Evolutionary conservation across 768 basidiomycete genomes (phyloP).

Genomic region (Leucosporidium creatinivorum): DNA sequence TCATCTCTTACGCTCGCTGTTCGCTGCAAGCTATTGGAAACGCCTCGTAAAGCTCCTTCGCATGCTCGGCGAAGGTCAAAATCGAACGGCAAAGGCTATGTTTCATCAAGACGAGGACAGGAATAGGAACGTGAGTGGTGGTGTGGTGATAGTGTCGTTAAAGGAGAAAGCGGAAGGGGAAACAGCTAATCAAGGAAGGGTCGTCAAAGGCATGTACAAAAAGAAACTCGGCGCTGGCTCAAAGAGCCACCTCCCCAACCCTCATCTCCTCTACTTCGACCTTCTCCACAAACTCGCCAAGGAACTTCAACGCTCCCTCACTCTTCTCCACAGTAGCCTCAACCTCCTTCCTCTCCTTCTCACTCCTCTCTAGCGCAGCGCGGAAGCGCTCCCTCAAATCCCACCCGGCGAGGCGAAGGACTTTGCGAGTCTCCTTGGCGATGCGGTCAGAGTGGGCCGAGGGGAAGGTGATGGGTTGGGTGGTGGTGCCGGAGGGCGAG

Average conservation of each 20-base stretch:
- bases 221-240: not conserved
- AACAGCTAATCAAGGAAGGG: too few species aligned
- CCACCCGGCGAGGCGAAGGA: slow-evolving; percentile 81
- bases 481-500: not conserved
- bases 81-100: too few species aligned
- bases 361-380: slow-evolving; percentile 68
- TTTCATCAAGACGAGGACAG: too few species aligned
- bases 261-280: slow-evolving; percentile 20
- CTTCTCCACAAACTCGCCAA: slow-evolving; percentile 43
- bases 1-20: too few species aligned
- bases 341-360: slow-evolving; percentile 57
- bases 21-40: too few species aligned
- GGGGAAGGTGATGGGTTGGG: slow-evolving; percentile 22
- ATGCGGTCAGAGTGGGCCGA: slow-evolving; percentile 58
- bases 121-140: too few species aligned
- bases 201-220: too few species aligned
- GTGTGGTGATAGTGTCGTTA: too few species aligned
- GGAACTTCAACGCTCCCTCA: slow-evolving; percentile 69
- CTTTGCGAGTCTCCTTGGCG: slow-evolving; percentile 81
- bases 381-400: slow-evolving; percentile 77
- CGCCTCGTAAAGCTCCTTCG: too few species aligned
- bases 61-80: too few species aligned
- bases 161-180: too few species aligned
- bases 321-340: slow-evolving; percentile 52
- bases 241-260: slow-evolving; percentile 6